Evolutionary conservation across 768 basidiomycete genomes (phyloP).

Genomic region (Calocybe indica): DNA sequence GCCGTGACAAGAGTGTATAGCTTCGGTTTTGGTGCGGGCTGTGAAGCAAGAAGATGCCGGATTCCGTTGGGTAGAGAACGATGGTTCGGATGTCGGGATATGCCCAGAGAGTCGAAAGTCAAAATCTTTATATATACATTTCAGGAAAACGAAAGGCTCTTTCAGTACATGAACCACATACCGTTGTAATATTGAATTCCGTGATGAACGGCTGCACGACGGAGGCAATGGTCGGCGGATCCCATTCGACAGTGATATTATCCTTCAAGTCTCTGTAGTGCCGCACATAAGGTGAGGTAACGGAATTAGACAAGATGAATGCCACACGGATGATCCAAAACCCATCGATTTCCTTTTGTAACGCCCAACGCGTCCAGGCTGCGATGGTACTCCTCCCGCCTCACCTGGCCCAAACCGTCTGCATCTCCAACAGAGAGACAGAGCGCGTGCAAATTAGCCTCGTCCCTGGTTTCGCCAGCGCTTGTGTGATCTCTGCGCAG

Average conservation of each 20-base stretch:
- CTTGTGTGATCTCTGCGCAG: constrained; percentile 25
- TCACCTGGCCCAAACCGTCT: constrained; percentile 61
- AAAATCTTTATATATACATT: constrained; percentile 49
- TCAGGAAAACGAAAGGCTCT: constrained; percentile 1
- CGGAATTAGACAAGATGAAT: constrained; percentile 1
- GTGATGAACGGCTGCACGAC: constrained; percentile 55
- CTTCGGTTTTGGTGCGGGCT: constrained; percentile 19
- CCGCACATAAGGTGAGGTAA: constrained; percentile 5
- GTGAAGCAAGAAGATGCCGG: constrained; percentile 30
- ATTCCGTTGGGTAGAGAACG: constrained; percentile 58
- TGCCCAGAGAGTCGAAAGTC: constrained; percentile 73
- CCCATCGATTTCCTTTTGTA: constrained; percentile 40
- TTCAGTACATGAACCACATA: constrained; percentile 24
- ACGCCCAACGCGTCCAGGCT: constrained; percentile 72
- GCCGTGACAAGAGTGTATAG: constrained; percentile 61
- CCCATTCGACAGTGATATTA: constrained; percentile 65
- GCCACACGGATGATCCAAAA: constrained; percentile 71
- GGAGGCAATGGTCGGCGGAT: constrained; percentile 48
- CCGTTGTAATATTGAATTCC: constrained; percentile 55
- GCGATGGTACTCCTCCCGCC: constrained; percentile 51
- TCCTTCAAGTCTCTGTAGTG: constrained; percentile 57
- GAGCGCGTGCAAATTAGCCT: constrained; percentile 42
- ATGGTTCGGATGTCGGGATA: constrained; percentile 89
- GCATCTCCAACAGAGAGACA: constrained; percentile 80
- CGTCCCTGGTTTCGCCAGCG: not conserved